A percentile compares a stretch with the other conserved stretches of the same genome.
Evolutionary conservation across 2,329 filamentous ascomycete species (phyloP).

Genomic region (Hymenoscyphus fraxineus): DNA sequence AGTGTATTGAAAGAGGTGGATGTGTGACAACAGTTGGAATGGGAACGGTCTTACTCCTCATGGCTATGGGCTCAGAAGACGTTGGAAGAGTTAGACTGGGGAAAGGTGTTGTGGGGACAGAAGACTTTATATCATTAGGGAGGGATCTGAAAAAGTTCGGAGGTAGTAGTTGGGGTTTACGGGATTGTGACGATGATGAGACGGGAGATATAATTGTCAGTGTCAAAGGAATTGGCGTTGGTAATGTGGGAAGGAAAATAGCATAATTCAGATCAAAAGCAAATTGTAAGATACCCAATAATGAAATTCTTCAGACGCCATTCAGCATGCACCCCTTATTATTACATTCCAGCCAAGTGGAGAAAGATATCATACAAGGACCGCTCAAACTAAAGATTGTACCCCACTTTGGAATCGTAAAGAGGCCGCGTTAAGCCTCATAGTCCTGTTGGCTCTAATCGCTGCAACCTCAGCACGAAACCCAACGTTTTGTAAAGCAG

Average conservation of each 20-base stretch:
- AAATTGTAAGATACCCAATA: slow-evolving; percentile 3
- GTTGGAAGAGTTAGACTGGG: slow-evolving; percentile 83
- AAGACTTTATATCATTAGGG: slow-evolving; percentile 75
- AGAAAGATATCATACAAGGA: slow-evolving; percentile 11
- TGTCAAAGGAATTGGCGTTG: slow-evolving; percentile 88
- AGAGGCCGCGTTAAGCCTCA: slow-evolving; percentile 29
- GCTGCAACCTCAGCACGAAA: slow-evolving; percentile 30
- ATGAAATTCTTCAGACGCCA: not conserved
- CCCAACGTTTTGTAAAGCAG: slow-evolving; percentile 31
- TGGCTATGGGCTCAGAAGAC: slow-evolving; percentile 98
- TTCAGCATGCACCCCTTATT: not conserved
- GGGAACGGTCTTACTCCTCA: slow-evolving; percentile 74
- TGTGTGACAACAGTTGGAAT: slow-evolving; percentile 72
- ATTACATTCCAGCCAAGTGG: not conserved
- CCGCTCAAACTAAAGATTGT: slow-evolving; percentile 13
- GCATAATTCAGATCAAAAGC: slow-evolving; percentile 40
- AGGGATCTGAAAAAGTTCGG: slow-evolving; percentile 87
- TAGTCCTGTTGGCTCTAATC: slow-evolving; percentile 25
- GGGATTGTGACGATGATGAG: slow-evolving; percentile 64
- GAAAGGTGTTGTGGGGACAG: slow-evolving; percentile 74
- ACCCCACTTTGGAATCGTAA: slow-evolving; percentile 27
- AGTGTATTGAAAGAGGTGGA: slow-evolving; percentile 76
- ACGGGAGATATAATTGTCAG: slow-evolving; percentile 74
- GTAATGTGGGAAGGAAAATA: slow-evolving; percentile 92
- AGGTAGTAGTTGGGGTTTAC: slow-evolving; percentile 83